These are phyloP conservation scores for Tolypocladium capitatum DNA, from an alignment of 2,329 filamentous ascomycete genomes.

Conservation along the genomic window DNA sequence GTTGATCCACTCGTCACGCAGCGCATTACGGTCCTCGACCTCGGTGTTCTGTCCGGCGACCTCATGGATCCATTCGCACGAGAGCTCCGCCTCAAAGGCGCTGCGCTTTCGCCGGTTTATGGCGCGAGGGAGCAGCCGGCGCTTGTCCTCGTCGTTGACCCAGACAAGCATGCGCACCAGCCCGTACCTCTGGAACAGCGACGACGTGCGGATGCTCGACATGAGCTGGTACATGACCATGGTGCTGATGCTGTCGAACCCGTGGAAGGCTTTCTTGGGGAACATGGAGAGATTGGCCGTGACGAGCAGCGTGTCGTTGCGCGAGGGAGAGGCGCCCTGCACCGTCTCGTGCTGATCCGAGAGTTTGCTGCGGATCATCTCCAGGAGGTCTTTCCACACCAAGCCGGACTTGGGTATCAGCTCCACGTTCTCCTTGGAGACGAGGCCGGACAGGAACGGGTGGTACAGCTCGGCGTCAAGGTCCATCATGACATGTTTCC, in stretches of 20 bases:
- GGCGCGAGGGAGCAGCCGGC: constrained; percentile 44
- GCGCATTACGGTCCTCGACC: constrained; percentile 13
- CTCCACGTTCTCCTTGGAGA: constrained; percentile 31
- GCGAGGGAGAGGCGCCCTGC: constrained; percentile 25
- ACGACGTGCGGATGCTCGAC: constrained; percentile 40
- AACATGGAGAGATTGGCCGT: constrained; percentile 51
- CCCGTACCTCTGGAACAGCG: constrained; percentile 62
- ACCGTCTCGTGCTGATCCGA: constrained; percentile 37
- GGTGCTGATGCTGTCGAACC: constrained; percentile 41
- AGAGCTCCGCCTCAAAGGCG: constrained; percentile 46
- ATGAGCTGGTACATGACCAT: constrained; percentile 51
- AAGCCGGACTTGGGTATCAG: constrained; percentile 44
- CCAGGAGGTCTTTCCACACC: constrained; percentile 44
- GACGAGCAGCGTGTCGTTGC: constrained; percentile 64
- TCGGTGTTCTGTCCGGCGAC: constrained; percentile 32
- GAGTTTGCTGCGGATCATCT: constrained; percentile 36
- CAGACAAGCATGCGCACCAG: constrained; percentile 69
- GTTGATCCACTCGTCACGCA: constrained; percentile 36
- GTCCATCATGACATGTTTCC: constrained; percentile 75
- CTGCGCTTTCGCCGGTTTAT: constrained; percentile 41
- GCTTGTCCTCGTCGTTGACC: constrained; percentile 48
- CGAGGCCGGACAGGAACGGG: constrained; percentile 46
- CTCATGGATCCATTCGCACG: constrained; percentile 45
- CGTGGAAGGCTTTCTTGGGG: constrained; percentile 34
- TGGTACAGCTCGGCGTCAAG: constrained; percentile 45